Evolutionary conservation across 495 filamentous ascomycete genomes (phyloP), one percentile per base, ranked within the genome.

Genomic region (Podospora comata): DNA sequence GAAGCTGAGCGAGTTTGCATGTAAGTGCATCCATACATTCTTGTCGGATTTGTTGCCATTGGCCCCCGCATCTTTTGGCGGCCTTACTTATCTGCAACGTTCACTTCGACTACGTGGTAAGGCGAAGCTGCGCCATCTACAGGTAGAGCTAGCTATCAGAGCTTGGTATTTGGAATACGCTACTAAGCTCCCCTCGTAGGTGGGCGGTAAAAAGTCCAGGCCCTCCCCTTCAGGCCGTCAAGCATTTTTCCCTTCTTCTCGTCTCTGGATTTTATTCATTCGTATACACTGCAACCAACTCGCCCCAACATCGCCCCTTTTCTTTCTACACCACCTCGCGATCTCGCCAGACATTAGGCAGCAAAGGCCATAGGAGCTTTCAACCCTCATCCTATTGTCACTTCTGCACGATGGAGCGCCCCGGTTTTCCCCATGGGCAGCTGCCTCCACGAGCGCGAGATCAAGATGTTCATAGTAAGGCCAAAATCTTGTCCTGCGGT

Each of bases 401-500:
- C 26, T 53, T 66, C 26, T 16, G 39, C 27, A 32, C 39, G 2
- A 75, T 73, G 73, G 64, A 70, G 19, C 23, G 5, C 30, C 9
- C 62, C 19, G 34, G 11, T 44, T 5, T 23, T 6, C 18, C 18
- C 23, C 39, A 55, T 3, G 23, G 65, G 28, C 20, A 39, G 19
- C 65, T 55, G 18, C 63, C 62, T 48, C 13, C 39, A 2, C 39
- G 39, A 44, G 23, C 58, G 27, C 65, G 27, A 7, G 62, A 16
- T 54, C 32, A 44, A 19, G 27, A 27, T 5, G 23, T 70, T n/a
- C 65, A 60, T 23, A 62, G 48, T 67, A 48, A 62, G 39, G 34
- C 55, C 65, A 79, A 75, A 55, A 72, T 78, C 26, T 1, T 76
- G 18, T 74, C 78, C 23, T 70, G 66, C 26, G 78, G 76, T 2